Percentiles rank a stretch among this genome's conserved stretches.
phyloP scores from a whole-genome alignment of 2,329 filamentous ascomycete species.

The Achaetomium macrosporum region DNA sequence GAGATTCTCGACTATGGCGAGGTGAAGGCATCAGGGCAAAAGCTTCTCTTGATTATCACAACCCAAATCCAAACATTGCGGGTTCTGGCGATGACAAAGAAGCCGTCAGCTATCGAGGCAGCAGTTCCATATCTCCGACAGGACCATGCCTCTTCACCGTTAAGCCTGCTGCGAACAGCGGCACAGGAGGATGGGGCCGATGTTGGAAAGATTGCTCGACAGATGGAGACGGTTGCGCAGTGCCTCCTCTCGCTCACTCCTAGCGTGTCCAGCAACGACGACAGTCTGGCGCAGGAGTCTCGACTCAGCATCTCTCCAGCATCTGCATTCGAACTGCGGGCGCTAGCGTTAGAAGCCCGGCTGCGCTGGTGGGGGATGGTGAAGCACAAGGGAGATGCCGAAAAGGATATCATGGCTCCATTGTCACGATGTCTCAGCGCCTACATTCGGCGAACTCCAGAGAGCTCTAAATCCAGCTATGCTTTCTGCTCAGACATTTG shows the following conservation, averaged over 20 bases:
- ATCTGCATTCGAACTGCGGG: constrained; percentile 56
- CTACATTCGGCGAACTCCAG: constrained; percentile 48
- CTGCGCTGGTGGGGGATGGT: constrained; percentile 61
- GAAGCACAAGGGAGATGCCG: constrained; percentile 52
- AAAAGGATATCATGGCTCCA: constrained; percentile 61
- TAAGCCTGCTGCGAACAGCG: constrained; percentile 48
- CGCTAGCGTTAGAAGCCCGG: constrained; percentile 55
- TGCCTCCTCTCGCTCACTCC: constrained; percentile 60
- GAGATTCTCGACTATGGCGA: constrained; percentile 59
- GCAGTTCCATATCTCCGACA: constrained; percentile 50
- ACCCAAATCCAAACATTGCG: constrained; percentile 62
- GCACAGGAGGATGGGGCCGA: constrained; percentile 40
- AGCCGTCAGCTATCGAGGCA: constrained; percentile 53
- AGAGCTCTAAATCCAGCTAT: constrained; percentile 34
- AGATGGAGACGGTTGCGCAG: constrained; percentile 62
- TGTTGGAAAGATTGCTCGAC: constrained; percentile 54
- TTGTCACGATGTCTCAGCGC: constrained; percentile 58
- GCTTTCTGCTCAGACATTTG: constrained; percentile 34
- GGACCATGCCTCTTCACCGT: constrained; percentile 49
- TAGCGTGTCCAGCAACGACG: constrained; percentile 58
- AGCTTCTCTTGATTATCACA: constrained; percentile 52
- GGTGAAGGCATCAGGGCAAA: constrained; percentile 35
- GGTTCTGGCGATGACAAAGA: constrained; percentile 55
- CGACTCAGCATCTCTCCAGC: constrained; percentile 52
- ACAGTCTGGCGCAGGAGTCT: constrained; percentile 48